These are phyloP conservation scores for Allomyces macrogynus DNA, from an alignment of 192 early-diverging fungal genomes.

Conservation along the genomic window DNA sequence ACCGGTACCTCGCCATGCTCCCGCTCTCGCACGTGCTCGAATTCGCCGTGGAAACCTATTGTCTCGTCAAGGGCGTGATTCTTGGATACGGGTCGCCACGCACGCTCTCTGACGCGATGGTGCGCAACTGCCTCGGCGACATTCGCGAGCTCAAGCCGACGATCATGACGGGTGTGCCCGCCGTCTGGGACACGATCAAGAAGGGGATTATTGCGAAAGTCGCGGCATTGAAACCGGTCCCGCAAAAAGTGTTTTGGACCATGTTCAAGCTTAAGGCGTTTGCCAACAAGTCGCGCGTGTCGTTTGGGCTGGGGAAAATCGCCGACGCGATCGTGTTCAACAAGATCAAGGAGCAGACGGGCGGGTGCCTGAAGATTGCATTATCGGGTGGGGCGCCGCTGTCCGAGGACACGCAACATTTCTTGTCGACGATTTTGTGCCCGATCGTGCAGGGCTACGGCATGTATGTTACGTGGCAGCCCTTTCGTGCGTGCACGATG, in stretches of 20 bases:
- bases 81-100: constrained; percentile 34
- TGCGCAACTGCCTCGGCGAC: constrained; percentile 42
- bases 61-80: constrained; percentile 13
- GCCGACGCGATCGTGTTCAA: constrained; percentile 58
- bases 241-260: constrained; percentile 1
- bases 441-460: constrained; percentile 8
- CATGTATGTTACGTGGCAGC: constrained; percentile 18
- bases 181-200: constrained; percentile 33
- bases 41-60: constrained; percentile 25
- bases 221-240: constrained; percentile 1
- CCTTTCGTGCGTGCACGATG: background rate
- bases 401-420: constrained; percentile 61
- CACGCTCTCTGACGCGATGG: constrained; percentile 35
- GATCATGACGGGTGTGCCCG: constrained; percentile 38
- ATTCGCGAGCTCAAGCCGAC: constrained; percentile 35
- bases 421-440: constrained; percentile 53
- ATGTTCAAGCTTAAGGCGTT: background rate
- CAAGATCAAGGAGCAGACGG: constrained; percentile 59
- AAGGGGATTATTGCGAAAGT: constrained; percentile 10
- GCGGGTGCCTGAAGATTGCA: constrained; percentile 61
- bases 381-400: constrained; percentile 79
- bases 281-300: background rate
- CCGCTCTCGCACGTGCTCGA: constrained; percentile 30
- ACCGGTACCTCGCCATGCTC: constrained; percentile 7
- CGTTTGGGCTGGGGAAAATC: background rate